These are phyloP conservation scores for Mitragyna speciosa DNA, from an alignment of 257 asterid genomes.

Conservation along the genomic window DNA sequence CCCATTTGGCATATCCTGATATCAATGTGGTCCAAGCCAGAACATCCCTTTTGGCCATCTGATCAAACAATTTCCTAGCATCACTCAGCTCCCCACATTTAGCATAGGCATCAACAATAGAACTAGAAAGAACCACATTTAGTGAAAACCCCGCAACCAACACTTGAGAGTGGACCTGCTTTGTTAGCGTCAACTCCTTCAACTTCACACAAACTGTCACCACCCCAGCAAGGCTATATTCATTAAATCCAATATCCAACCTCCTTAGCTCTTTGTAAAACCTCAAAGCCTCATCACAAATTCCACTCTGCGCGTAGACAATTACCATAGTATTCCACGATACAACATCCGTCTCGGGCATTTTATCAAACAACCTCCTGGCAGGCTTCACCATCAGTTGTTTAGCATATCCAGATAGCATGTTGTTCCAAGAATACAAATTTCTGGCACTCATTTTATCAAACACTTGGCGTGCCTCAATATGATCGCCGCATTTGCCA, in stretches of 20 bases:
- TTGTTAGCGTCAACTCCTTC: conserved; percentile 51
- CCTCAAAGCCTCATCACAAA: conserved; percentile 50
- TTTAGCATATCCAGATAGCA: conserved; percentile 73
- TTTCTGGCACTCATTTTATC: conserved; percentile 60
- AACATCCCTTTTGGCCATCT: conserved; percentile 55
- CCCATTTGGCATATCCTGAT: conserved; percentile 59
- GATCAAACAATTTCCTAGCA: conserved; percentile 64
- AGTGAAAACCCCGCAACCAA: conserved; percentile 54
- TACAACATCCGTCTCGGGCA: conserved; percentile 70
- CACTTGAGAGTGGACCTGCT: conserved; percentile 69
- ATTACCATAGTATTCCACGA: conserved; percentile 81
- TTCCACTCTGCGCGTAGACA: conserved; percentile 55
- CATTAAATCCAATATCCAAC: conserved; percentile 50
- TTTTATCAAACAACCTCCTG: conserved; percentile 53
- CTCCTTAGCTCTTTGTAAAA: conserved; percentile 53
- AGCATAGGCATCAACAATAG: conserved; percentile 64
- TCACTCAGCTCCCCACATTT: conserved; percentile 60
- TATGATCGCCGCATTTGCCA: conserved; percentile 60
- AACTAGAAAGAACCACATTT: conserved; percentile 61
- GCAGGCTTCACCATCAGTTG: conserved; percentile 64
- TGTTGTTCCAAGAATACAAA: conserved; percentile 81
- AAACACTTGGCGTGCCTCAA: conserved; percentile 67
- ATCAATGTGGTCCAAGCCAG: conserved; percentile 80
- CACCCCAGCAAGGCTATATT: conserved; percentile 65
- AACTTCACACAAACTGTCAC: conserved; percentile 59